phyloP scores from a whole-genome alignment of 345 rosid species.

The Hibiscus tridactylites region DNA sequence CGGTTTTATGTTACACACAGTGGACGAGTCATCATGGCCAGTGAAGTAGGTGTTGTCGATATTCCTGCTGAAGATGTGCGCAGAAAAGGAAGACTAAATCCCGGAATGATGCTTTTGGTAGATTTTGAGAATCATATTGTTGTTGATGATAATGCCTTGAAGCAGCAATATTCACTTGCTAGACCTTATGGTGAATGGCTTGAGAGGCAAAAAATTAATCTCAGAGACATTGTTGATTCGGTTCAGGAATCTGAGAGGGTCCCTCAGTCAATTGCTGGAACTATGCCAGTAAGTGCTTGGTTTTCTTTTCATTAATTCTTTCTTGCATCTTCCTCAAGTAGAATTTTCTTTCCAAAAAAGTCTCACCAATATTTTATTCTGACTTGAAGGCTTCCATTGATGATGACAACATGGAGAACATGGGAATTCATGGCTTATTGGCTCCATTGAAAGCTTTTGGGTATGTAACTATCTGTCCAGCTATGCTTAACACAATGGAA shows the following conservation, averaged over 20 bases:
- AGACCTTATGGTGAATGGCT: constrained; percentile 97
- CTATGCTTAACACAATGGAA: background rate
- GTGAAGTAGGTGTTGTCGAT: constrained; percentile 99
- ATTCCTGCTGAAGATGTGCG: constrained; percentile 88
- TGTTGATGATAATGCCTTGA: constrained; percentile 92
- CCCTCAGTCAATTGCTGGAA: constrained; percentile 67
- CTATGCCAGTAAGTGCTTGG: constrained; percentile 38
- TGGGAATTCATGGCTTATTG: constrained; percentile 87
- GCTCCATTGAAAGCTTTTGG: constrained; percentile 96
- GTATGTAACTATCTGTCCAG: constrained; percentile 31
- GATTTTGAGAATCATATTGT: constrained; percentile 92
- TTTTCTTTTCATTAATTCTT: background rate
- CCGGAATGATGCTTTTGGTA: constrained; percentile 99
- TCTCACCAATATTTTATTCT: constrained; percentile 6
- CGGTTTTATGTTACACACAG: constrained; percentile 83
- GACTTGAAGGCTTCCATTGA: constrained; percentile 50
- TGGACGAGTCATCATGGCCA: constrained; percentile 94
- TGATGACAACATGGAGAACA: constrained; percentile 72
- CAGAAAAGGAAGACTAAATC: constrained; percentile 94
- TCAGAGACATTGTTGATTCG: constrained; percentile 61
- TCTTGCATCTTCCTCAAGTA: background rate
- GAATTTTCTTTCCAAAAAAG: background rate
- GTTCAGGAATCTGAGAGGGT: constrained; percentile 51
- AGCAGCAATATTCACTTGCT: constrained; percentile 81
- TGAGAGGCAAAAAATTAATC: constrained; percentile 75